Base-by-base conservation (phyloP, 805 yeast genomes). In the Yarrowia phangngaensis region DNA sequence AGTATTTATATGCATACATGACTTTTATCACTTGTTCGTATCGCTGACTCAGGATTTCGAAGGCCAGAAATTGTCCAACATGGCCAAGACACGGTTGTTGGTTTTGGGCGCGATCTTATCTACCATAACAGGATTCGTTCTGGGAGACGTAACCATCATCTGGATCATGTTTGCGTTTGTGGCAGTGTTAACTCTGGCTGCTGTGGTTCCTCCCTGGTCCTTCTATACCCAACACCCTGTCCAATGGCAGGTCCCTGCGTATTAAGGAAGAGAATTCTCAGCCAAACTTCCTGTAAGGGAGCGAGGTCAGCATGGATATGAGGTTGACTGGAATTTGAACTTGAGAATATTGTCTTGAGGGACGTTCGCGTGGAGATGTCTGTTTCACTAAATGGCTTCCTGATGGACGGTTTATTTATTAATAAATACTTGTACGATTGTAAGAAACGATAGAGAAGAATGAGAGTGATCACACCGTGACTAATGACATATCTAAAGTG, bases 161-260 rank as follows among this genome's bases (percentile, higher is more conserved):
- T 41, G 48, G 48, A 15, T 30, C 35, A 41, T 30, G 48, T 29
- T 41, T 20, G 48, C 48, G 17, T 29, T 41, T 30, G 34, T 41
- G 22, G 34, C 27, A 8, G 48, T 27, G 16, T 29, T 41, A 34
- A 41, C 35, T 22, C 15, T 41, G 35, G 17, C 30, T 20, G 26
- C 30, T 20, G 48, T 41, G 11, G 48, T 41, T 12, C 48, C 48
- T 22, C 48, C 48, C 20, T 41, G 48, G 48, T 28, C 48, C 15
- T 29, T 29, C 16, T 41, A 22, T 29, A 41, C 48, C 35, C 29
- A 20, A 6, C 27, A 41, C 29, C 48, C 48, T 29, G 48, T 41
- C 28, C 34, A 41, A 28, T 41, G 48, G 48, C 48, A 41, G 48
- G 30, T 35, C 14, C 35, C 45, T 13, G 45, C 45, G 7, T 38